Percentiles rank a stretch among this genome's conserved stretches.
Conservation (phyloP, 2,329 filamentous ascomycete species). For the Hypoxylon sp. region DNA sequence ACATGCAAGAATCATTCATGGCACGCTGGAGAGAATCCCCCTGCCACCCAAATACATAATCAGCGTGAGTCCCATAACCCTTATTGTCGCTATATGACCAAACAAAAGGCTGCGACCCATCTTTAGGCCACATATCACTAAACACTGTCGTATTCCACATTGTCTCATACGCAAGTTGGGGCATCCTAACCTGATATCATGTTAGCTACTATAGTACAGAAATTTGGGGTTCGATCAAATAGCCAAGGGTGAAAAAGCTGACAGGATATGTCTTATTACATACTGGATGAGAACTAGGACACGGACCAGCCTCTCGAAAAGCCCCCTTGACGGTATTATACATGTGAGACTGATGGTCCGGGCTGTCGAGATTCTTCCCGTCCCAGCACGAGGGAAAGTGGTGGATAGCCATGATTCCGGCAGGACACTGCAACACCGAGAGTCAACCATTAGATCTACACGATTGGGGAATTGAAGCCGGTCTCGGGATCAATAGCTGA, state of each 20-base stretch:
- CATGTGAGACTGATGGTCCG: conserved; percentile 40
- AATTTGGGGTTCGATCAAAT: not conserved
- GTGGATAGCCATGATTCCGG: conserved; percentile 58
- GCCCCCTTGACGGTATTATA: conserved; percentile 39
- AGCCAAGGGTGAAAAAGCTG: not conserved
- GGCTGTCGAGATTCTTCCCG: conserved; percentile 46
- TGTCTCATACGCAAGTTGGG: conserved; percentile 60
- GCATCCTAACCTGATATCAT: conserved; percentile 52
- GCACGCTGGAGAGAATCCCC: conserved; percentile 50
- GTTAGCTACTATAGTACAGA: not conserved
- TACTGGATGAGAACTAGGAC: conserved; percentile 41
- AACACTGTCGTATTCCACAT: conserved; percentile 60
- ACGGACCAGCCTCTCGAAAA: conserved; percentile 48
- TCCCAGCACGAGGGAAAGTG: conserved; percentile 54
- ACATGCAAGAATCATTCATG: conserved; percentile 56
- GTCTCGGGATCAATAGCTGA: not conserved
- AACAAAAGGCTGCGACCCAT: conserved; percentile 50
- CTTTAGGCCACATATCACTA: conserved; percentile 54
- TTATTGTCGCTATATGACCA: conserved; percentile 48
- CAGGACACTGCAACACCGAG: conserved; percentile 49
- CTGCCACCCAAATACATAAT: conserved; percentile 57
- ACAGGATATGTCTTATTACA: not conserved
- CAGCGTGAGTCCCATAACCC: conserved; percentile 56
- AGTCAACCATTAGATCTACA: not conserved
- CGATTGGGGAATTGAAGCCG: not conserved